Evolutionary conservation across 2,329 filamentous ascomycete species (phyloP), one percentile per base, ranked within the genome.

Genomic region (Epichloe hybrida): DNA sequence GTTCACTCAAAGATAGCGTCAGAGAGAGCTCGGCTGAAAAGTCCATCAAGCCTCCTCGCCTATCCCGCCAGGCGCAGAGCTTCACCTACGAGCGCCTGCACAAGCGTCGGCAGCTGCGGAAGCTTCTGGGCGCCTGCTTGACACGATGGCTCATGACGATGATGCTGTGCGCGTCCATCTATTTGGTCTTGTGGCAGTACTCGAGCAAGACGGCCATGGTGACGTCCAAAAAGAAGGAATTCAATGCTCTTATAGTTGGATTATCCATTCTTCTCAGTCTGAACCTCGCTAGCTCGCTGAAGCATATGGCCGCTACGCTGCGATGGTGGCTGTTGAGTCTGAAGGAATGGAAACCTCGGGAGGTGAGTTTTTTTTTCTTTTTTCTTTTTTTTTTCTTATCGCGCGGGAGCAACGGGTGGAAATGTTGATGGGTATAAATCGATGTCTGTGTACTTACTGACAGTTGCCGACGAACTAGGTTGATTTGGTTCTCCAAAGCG

Each of bases 311-410:
- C 3, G 57, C 63, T 13, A 69, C 72, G 52, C 59, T 72, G 53
- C 62, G 72, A n/a, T 74, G 72, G 70, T 71, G 69, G 60, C 65
- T 74, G 31, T 56, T 75, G 41, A 66, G 64, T 51, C 58, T 61
- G 8, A 58, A 63, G 5, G 61, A 64, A 39, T 63, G 68, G 52
- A 65, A 64, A 36, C 58, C 67, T 40, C 58, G 57, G 5, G 71
- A 74, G 61, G 71, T 71, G 48, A n/a, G 61, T 51, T 46, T 49
- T 39, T 39, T 39, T 39, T n/a, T 17, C 17, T 8, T 3, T 0
- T 17, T 17, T 17, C 17, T 2, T 39, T 39, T 39, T 7, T 39
- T 39, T 8, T 3, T 0, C 6, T 6, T 17, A 27, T n/a, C 13
- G 15, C 7, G 27, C 27, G 27, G 27, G 27, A 31, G 27, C 27